Conservation (phyloP, 2,329 filamentous ascomycete species). For the Nothomitra cinnamomea region DNA sequence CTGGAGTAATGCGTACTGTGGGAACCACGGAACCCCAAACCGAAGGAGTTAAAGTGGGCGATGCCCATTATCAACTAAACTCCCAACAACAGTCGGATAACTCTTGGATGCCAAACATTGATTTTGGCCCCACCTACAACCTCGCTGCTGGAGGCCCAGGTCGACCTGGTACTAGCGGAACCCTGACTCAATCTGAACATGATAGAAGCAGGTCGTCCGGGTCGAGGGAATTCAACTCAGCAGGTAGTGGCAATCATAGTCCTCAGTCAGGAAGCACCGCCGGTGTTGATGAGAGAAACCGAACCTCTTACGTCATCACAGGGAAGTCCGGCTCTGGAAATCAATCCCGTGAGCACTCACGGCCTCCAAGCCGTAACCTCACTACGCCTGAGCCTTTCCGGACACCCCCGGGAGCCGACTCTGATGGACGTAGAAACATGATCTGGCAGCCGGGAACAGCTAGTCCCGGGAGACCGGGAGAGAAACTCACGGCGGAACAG, state of each 20-base stretch:
- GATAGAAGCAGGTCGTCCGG: conserved; percentile 10
- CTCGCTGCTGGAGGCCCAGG: conserved; percentile 9
- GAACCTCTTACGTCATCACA: conserved; percentile 17
- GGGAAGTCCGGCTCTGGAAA: conserved; percentile 4
- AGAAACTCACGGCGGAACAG: conserved; percentile 54
- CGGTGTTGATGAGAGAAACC: conserved; percentile 10
- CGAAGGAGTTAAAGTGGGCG: conserved; percentile 29
- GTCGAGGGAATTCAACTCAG: neutral
- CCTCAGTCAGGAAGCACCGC: conserved; percentile 8
- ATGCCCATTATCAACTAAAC: conserved; percentile 23
- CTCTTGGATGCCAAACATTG: conserved; percentile 47
- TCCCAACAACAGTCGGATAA: neutral
- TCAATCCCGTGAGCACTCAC: conserved; percentile 20
- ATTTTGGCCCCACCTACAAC: conserved; percentile 62
- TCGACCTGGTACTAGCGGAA: conserved; percentile 38
- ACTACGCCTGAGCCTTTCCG: conserved; percentile 21
- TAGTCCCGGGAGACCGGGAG: conserved; percentile 28
- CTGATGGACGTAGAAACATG: conserved; percentile 45
- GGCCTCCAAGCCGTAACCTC: conserved; percentile 26
- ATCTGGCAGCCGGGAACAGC: conserved; percentile 63
- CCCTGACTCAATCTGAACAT: conserved; percentile 25
- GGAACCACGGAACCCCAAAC: conserved; percentile 33
- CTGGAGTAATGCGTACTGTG: conserved; percentile 65
- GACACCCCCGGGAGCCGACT: conserved; percentile 26
- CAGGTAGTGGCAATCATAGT: conserved; percentile 5